Evolutionary conservation across 495 filamentous ascomycete species (phyloP).

Genomic region (Trichoderma asperelloides): DNA sequence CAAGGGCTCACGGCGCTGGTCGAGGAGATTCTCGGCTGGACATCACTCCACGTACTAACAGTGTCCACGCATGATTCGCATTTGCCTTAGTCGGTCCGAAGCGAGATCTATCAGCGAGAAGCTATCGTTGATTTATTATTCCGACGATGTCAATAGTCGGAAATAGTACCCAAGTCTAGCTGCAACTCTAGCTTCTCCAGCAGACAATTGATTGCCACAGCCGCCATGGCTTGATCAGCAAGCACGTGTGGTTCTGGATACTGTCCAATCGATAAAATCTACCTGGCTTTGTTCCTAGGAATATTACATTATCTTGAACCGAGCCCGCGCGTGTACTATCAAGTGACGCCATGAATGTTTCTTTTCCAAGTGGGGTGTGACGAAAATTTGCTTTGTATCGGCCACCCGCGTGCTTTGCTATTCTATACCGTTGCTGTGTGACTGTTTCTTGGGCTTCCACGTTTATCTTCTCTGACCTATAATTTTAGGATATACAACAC

Average conservation of each 20-base stretch:
- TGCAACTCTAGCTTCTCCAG: not conserved
- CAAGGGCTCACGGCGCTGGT: not conserved
- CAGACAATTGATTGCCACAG: not conserved
- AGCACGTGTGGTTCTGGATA: not conserved
- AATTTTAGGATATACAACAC: not conserved
- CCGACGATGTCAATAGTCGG: not conserved
- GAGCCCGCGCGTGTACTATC: not conserved
- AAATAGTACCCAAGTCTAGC: not conserved
- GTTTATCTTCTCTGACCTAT: not conserved
- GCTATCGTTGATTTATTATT: not conserved
- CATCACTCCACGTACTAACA: not conserved
- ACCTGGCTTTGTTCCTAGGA: not conserved
- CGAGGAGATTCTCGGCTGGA: not conserved
- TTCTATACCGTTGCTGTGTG: not conserved
- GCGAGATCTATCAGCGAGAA: not conserved
- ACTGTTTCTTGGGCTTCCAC: not conserved
- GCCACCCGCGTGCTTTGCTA: not conserved
- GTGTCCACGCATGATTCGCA: not conserved
- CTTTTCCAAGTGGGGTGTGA: not conserved
- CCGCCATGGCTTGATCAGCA: not conserved
- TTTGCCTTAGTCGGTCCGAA: not conserved
- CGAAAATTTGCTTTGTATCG: not conserved
- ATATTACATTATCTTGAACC: not conserved
- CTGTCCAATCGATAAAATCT: not conserved
- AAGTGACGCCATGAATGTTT: not conserved